Evolutionary conservation across 192 early-diverging fungal genomes (phyloP), one percentile per base, ranked within the genome.

Genomic region (Phycomyces blakesleeanus): DNA sequence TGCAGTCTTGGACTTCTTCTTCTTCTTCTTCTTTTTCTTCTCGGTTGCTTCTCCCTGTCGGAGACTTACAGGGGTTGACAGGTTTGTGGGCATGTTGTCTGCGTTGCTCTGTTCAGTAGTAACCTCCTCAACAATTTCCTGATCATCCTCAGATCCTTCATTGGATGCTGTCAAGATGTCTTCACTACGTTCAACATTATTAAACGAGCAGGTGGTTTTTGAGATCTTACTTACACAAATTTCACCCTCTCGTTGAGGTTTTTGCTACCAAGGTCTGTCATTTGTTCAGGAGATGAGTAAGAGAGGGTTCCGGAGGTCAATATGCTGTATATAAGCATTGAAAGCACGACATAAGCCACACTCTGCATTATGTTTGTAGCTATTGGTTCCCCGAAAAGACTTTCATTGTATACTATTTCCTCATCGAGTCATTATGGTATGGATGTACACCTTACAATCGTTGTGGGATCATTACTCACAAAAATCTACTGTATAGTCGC

Each of bases 1-100:
- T n/a, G 69, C 69, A 8, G 73, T 59, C 55, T 79, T 73, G 26
- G 66, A 55, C 69, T 76, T 82, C 40, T 66, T 74, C 59, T 67
- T 68, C 57, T 66, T 75, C 52, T 77, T 82, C 26, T 71, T 81
- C 44, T 74, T 79, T 42, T 75, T 78, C 56, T 75, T 81, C 21
- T 74, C 64, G 34, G 66, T 55, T 26, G 66, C 44, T 9, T 38
- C 51, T 25, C 8, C 25, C 25, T 18, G 57, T 42, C 27, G 6
- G 8, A 61, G 26, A 37, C 59, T 61, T 1, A 61, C 10, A 9
- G 59, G 59, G 11, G 59, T 61, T 14, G 59, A 24, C 15, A 61
- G 25, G 9, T 51, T 25, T 2, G 16, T 51, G 16, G 59, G 59
- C 59, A 61, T 61, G 16, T 49, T 47, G 41, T 61, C 29, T n/a